Conservation (phyloP, 352 stramenopile species). For the Phytophthora brassicae region DNA sequence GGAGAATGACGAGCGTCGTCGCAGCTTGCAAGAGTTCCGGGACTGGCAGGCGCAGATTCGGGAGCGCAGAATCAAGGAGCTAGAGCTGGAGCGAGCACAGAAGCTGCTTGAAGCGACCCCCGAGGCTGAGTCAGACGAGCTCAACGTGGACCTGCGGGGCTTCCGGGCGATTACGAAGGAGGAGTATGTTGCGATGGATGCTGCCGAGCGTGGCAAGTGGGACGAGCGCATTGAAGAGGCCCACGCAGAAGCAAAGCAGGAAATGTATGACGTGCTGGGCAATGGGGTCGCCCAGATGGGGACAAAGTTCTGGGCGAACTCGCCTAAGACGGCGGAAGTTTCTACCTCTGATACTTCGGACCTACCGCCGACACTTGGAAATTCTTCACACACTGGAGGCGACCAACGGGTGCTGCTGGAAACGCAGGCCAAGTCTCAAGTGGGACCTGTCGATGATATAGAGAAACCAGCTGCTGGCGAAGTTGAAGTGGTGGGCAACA, state of each 20-base stretch:
- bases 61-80: constrained; percentile 58
- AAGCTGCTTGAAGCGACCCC: constrained; percentile 33
- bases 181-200: constrained; percentile 53
- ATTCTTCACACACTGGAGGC: neutral
- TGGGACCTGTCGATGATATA: neutral
- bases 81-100: constrained; percentile 46
- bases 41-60: constrained; percentile 77
- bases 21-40: constrained; percentile 74
- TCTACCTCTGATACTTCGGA: neutral
- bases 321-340: neutral
- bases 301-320: constrained; percentile 51
- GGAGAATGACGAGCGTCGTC: constrained; percentile 71
- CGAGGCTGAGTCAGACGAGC: constrained; percentile 22
- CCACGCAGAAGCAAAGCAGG: constrained; percentile 42
- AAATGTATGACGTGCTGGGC: constrained; percentile 39
- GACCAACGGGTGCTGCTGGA: neutral
- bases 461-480: constrained; percentile 20
- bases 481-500: constrained; percentile 21
- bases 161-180: constrained; percentile 70
- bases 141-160: constrained; percentile 38
- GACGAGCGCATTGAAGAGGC: constrained; percentile 59
- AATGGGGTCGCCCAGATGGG: constrained; percentile 49
- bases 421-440: neutral
- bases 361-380: neutral
- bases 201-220: constrained; percentile 52